Evolutionary conservation across 805 yeast species (phyloP).

Genomic region (Candida hungchunana): DNA sequence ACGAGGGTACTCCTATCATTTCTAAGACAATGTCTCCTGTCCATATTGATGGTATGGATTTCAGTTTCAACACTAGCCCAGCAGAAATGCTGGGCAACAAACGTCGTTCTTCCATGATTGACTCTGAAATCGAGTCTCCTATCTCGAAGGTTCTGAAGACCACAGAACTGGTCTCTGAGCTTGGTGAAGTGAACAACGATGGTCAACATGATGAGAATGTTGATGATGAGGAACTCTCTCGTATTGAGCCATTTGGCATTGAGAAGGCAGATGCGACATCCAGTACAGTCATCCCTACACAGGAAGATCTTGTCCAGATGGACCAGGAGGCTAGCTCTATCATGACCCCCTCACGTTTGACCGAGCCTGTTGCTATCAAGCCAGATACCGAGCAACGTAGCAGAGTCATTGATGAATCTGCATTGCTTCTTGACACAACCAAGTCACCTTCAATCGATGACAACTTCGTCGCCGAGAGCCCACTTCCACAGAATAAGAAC

Average conservation of each 20-base stretch:
- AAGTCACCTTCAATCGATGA: slow-evolving; percentile 22
- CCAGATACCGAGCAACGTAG: slow-evolving; percentile 29
- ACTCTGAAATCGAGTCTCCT: slow-evolving; percentile 22
- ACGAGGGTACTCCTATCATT: slow-evolving; percentile 11
- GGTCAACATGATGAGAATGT: slow-evolving; percentile 26
- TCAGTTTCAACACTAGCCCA: slow-evolving; percentile 8
- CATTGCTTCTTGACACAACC: slow-evolving; percentile 16
- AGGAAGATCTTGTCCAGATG: slow-evolving; percentile 10
- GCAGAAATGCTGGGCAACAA: slow-evolving; percentile 6
- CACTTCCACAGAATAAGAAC: slow-evolving; percentile 14
- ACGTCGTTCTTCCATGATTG: slow-evolving; percentile 22
- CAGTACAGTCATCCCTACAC: slow-evolving; percentile 8
- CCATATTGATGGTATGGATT: slow-evolving; percentile 2
- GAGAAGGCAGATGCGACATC: slow-evolving; percentile 1
- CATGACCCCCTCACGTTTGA: slow-evolving; percentile 27
- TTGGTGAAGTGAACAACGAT: slow-evolving; percentile 1
- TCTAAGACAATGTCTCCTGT: slow-evolving; percentile 11
- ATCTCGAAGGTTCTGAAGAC: slow-evolving; percentile 11
- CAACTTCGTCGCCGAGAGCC: slow-evolving; percentile 17
- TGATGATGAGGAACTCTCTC: slow-evolving; percentile 24
- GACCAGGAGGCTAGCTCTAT: slow-evolving; percentile 5
- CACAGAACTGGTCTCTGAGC: background rate
- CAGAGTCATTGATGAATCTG: slow-evolving; percentile 19
- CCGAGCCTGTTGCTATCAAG: slow-evolving; percentile 29
- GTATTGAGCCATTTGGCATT: slow-evolving; percentile 20